Percentiles rank a stretch among this genome's conserved stretches.
phyloP scores from a whole-genome alignment of 2,329 filamentous ascomycete genomes.

The Monilinia fructicola region DNA sequence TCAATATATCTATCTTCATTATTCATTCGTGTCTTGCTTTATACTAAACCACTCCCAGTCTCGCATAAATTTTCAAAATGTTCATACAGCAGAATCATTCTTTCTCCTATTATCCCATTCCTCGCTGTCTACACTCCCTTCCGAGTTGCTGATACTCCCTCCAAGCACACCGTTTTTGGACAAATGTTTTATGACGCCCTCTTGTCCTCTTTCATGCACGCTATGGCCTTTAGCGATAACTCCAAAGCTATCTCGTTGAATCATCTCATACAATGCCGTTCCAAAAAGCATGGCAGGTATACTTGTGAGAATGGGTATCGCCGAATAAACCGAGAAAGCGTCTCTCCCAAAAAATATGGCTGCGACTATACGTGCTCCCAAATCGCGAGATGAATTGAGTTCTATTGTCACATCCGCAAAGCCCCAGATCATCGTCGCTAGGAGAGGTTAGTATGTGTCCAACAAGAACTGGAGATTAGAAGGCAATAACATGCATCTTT shows the following conservation, averaged over 20 bases:
- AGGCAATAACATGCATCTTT: background rate
- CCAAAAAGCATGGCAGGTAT: slow-evolving; percentile 57
- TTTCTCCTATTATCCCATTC: slow-evolving; percentile 14
- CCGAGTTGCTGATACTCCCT: background rate
- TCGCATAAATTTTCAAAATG: background rate
- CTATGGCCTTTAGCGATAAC: slow-evolving; percentile 51
- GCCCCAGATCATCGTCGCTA: slow-evolving; percentile 47
- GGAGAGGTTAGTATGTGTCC: slow-evolving; percentile 42
- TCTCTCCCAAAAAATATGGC: slow-evolving; percentile 57
- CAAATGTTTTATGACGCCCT: slow-evolving; percentile 48
- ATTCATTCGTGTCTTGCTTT: background rate
- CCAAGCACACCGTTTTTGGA: slow-evolving; percentile 41
- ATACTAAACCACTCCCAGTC: background rate
- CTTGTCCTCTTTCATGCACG: slow-evolving; percentile 51
- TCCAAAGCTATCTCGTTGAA: slow-evolving; percentile 53
- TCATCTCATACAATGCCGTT: slow-evolving; percentile 54
- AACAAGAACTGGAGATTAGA: background rate
- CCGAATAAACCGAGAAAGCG: slow-evolving; percentile 51
- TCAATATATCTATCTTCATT: background rate
- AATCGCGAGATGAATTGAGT: slow-evolving; percentile 58
- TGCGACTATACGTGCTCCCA: slow-evolving; percentile 59
- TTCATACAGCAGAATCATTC: slow-evolving; percentile 18
- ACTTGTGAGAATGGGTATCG: slow-evolving; percentile 56
- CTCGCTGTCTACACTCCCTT: slow-evolving; percentile 9
- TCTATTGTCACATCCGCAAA: slow-evolving; percentile 55